Evolutionary conservation across 176 grass and related monocot genomes (phyloP), one percentile per base, ranked within the genome.

Genomic region (Leersia perrieri): DNA sequence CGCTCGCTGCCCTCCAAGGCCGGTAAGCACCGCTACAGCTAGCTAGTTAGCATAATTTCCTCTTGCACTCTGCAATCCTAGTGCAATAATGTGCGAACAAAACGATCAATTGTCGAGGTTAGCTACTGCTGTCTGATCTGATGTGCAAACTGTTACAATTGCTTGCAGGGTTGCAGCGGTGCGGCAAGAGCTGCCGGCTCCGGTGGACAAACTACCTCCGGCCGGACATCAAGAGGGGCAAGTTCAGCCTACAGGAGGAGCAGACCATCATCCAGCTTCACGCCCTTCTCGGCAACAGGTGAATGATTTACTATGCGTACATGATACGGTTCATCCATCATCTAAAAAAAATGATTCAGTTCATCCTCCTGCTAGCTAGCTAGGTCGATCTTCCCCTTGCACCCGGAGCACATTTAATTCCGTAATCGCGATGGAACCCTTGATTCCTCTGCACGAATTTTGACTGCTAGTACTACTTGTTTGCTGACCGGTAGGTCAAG

Each of bases 181-280:
- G 94, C 83, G 94, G 94, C 28, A 97, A 97, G 86, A 97, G 94
- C 86, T 97, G 94, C 89, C 88, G 94, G 72, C 90, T 97, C 76
- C 89, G 94, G 76, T 97, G 94, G 94, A 97, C 92, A 1, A 97
- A 97, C 87, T 97, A 97, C 83, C 94, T 97, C 79, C 86, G 91
- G 16, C 94, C 94, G 67, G 94, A 97, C 82, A 92, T 97, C 83
- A 97, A 93, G 91, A 74, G 86, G 32, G 94, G 94, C 60, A 91
- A 93, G 73, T 97, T 97, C 86, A 93, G 83, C 68, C 74, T 90
- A 60, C 88, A 90, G 88, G 88, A 90, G 83, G 88, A 90, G 79
- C 88, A 90, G 79, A 90, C 88, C 79, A 90, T 90, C 83, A 90
- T 90, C 83, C 88, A 90, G 88, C 88, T 90, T 38, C 88, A 90